Conservation (phyloP, 2,329 filamentous ascomycete species). For the Hymenoscyphus scutula region DNA sequence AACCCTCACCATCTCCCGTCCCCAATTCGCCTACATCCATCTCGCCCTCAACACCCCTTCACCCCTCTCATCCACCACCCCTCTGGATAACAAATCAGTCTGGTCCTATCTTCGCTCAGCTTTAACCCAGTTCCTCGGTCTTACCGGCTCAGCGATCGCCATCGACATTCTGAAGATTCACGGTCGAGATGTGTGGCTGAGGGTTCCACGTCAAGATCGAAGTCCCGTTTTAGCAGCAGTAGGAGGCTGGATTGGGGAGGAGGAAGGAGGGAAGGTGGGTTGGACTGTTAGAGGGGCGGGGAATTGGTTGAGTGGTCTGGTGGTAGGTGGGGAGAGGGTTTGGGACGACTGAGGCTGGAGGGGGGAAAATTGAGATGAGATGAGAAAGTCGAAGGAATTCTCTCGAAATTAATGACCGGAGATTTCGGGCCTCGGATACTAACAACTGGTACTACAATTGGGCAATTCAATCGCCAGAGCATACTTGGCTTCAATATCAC, state of each 20-base stretch:
- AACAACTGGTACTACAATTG: no score
- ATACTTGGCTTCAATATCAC: background rate
- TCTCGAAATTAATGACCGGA: no score
- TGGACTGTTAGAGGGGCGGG: constrained; percentile 55
- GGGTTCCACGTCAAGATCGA: constrained; percentile 61
- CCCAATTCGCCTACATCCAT: constrained; percentile 56
- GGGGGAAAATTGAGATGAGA: background rate
- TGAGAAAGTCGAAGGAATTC: background rate
- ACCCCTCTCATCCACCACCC: constrained; percentile 22
- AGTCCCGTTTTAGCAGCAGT: constrained; percentile 61
- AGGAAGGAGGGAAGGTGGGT: constrained; percentile 37
- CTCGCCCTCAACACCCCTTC: constrained; percentile 46
- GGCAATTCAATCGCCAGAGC: background rate
- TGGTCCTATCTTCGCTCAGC: constrained; percentile 62
- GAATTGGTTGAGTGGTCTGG: constrained; percentile 61
- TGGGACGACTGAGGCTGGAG: constrained; percentile 26
- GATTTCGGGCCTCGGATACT: no score
- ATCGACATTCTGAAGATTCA: constrained; percentile 68
- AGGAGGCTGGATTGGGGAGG: constrained; percentile 57
- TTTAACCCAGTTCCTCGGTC: constrained; percentile 66
- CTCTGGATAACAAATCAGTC: constrained; percentile 60
- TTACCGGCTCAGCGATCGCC: constrained; percentile 63
- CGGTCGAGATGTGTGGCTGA: constrained; percentile 58
- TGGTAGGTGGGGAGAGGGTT: constrained; percentile 39
- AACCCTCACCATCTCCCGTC: constrained; percentile 49